Percentiles rank a stretch among this genome's conserved stretches.
Evolutionary conservation across 2,329 filamentous ascomycete species (phyloP).

Genomic region (Alternaria triticimaculans): DNA sequence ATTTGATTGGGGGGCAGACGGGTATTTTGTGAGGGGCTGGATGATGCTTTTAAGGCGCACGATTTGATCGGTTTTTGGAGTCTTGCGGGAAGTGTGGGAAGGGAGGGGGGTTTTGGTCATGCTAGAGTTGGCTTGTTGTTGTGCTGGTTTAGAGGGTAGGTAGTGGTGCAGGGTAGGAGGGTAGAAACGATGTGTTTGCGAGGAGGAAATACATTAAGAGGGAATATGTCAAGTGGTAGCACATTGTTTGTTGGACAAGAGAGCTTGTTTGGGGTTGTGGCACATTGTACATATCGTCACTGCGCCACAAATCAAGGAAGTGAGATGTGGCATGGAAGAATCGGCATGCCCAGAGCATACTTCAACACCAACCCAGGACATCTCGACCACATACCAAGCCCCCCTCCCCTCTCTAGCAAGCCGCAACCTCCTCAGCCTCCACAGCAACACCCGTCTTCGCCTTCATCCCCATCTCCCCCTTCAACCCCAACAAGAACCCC

Average conservation of each 20-base stretch:
- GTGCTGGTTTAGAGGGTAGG: not conserved
- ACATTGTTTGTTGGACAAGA: not conserved
- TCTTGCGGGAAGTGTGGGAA: not conserved
- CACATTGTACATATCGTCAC: not conserved
- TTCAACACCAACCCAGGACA: not conserved
- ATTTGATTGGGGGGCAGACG: not conserved
- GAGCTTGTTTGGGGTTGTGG: not conserved
- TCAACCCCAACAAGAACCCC: conserved; percentile 9
- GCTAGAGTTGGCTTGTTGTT: not conserved
- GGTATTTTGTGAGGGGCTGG: not conserved
- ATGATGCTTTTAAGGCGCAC: not conserved
- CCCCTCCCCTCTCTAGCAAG: not conserved
- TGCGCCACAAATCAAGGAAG: not conserved
- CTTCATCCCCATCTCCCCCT: not conserved
- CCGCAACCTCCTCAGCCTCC: not conserved
- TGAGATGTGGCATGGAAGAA: not conserved
- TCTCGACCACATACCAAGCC: not conserved
- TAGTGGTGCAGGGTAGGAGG: not conserved
- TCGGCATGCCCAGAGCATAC: not conserved
- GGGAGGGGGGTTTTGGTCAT: not conserved
- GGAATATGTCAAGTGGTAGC: not conserved
- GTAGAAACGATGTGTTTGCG: not conserved
- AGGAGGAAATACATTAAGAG: not conserved
- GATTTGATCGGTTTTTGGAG: not conserved
- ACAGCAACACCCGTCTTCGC: not conserved